These are phyloP conservation scores for Parathielavia hyrcaniae DNA, from an alignment of 495 filamentous ascomycete species.

Conservation along the genomic window DNA sequence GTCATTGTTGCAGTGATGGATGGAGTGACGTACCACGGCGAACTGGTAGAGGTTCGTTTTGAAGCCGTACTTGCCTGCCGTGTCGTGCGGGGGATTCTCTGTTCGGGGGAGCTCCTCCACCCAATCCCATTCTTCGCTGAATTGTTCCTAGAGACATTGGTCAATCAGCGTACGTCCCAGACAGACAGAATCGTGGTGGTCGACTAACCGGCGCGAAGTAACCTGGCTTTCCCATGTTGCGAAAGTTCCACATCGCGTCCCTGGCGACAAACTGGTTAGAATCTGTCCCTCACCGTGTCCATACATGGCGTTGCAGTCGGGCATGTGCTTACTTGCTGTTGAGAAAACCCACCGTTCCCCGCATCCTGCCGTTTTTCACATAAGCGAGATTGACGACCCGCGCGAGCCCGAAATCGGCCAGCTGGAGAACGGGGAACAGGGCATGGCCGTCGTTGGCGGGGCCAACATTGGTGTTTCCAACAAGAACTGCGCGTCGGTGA, in stretches of 20 bases:
- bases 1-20: too few species aligned
- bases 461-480: neutral
- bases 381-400: neutral
- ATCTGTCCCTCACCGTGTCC: neutral
- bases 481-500: neutral
- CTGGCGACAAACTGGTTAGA: neutral
- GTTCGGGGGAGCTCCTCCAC: neutral
- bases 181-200: neutral
- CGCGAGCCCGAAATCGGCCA: neutral
- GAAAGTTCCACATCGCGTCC: neutral
- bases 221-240: neutral
- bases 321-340: too few species aligned
- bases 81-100: neutral
- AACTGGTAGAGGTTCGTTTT: neutral
- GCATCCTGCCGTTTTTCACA: neutral
- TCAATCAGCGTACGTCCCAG: neutral
- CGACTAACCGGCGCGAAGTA: neutral
- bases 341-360: too few species aligned
- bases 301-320: too few species aligned
- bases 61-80: neutral
- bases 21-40: neutral
- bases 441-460: neutral
- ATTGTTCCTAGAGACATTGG: neutral
- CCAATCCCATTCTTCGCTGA: constrained; percentile 6
- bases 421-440: neutral